Evolutionary conservation across 768 basidiomycete genomes (phyloP), one percentile per base, ranked within the genome.

Genomic region (Russula compacta): DNA sequence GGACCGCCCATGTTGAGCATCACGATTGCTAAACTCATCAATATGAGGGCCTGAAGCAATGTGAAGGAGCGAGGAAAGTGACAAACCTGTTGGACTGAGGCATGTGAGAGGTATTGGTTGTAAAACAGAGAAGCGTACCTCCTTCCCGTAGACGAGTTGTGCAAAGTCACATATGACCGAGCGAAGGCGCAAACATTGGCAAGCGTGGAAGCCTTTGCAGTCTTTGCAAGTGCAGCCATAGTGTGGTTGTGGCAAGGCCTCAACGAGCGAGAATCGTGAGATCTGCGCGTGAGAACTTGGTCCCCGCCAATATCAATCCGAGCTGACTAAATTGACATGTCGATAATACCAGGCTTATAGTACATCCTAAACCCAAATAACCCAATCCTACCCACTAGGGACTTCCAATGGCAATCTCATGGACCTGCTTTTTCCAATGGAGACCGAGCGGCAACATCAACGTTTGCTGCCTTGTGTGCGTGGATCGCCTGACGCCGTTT

Each of bases 1-100:
- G 95, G 97, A 2, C 97, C 97, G 47, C 97, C 97, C 97, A 99
- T 99, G 74, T 98, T 99, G 76, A 99, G 78, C 89, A 99, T 90
- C 44, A 99, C 93, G 64, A 98, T 81, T 40, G 89, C 95, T 84
- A 57, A 15, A 11, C 19, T 24, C 51, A 29, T 19, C 15, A 42
- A 7, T 32, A 38, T 50, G 42, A 64, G 50, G 21, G 49, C 3
- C n/a, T 14, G n/a, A 36, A 17, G 17, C 39, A 21, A 43, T 10
- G 39, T 11, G 8, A 10, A 11, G 11, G 39, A 35, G 6, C 38
- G 11, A 39, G 24, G 7, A 15, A 36, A 8, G 15, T 7, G 24
- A 53, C 65, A 39, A 24, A 66, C 66, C 66, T 61, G 66, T 66
- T 33, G 66, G 64, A n/a, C 66, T 66, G 21, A 32, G 49, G 21